Percentiles rank a stretch among this genome's conserved stretches.
These are phyloP conservation scores for Irpex rosettiformis DNA, from an alignment of 1,284 basidiomycete genomes.

Conservation along the genomic window DNA sequence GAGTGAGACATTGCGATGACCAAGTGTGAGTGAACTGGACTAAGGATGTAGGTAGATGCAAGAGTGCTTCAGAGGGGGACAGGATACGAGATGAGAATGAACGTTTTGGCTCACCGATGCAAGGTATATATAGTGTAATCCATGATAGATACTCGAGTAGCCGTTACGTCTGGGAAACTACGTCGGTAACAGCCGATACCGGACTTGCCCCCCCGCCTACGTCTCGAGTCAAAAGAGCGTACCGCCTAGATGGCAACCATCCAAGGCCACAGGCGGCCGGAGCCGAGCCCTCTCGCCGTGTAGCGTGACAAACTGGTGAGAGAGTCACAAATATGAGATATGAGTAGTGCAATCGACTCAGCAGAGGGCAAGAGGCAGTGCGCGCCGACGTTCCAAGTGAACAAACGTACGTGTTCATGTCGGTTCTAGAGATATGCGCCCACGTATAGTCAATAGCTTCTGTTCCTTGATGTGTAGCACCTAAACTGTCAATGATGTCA, in stretches of 20 bases:
- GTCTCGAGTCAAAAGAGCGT: constrained; percentile 9
- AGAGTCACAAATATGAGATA: constrained; percentile 4
- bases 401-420: constrained; percentile 1
- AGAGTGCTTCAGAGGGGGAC: background rate
- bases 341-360: background rate
- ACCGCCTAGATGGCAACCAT: constrained; percentile 3
- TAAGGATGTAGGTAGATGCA: background rate
- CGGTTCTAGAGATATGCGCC: background rate
- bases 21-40: background rate
- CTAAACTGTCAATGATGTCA: background rate
- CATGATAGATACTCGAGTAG: background rate
- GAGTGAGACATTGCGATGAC: constrained; percentile 16
- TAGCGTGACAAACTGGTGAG: background rate
- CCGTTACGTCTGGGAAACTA: background rate
- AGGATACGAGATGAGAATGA: background rate
- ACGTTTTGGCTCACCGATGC: background rate
- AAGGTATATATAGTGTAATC: background rate
- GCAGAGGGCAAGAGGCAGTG: background rate
- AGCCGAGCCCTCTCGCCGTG: constrained; percentile 1
- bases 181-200: constrained; percentile 1
- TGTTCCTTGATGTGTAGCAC: background rate
- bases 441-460: background rate
- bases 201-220: constrained; percentile 2
- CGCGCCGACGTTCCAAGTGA: background rate
- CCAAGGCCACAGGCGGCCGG: background rate